phyloP scores from a whole-genome alignment of 169 alveolate species.

The Plasmodium cynomolgi region DNA sequence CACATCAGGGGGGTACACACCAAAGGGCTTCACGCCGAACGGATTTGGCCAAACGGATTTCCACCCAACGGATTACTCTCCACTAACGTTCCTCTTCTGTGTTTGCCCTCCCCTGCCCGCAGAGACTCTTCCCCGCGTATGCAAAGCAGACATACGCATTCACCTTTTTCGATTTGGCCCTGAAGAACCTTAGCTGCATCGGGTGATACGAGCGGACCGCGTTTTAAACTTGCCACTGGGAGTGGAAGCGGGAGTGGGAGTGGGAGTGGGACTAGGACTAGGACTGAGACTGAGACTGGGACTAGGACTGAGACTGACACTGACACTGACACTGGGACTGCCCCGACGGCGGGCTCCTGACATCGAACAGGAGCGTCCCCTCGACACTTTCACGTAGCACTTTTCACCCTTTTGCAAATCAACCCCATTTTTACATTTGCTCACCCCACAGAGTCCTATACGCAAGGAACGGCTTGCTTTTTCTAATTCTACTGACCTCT shows the following conservation, averaged over 20 bases:
- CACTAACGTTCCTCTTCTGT: not conserved
- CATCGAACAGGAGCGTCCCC: not conserved
- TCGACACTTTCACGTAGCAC: not conserved
- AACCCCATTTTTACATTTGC: not conserved
- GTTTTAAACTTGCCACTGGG: not conserved
- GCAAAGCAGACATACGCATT: not conserved
- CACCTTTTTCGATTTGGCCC: conserved; percentile 9
- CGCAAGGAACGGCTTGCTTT: not conserved
- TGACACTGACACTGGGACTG: too few species aligned
- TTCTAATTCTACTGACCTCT: not conserved
- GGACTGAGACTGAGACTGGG: too few species aligned
- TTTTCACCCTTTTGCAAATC: not conserved
- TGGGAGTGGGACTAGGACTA: too few species aligned
- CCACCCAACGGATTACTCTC: not conserved
- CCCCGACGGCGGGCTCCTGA: not conserved
- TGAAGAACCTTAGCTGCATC: conserved; percentile 7
- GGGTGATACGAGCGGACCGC: conserved; percentile 7
- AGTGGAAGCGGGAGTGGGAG: too few species aligned
- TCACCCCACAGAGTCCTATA: conserved; percentile 2
- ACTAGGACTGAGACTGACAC: too few species aligned
- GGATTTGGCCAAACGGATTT: not conserved
- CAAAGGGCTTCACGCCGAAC: not conserved
- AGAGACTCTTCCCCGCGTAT: conserved; percentile 23
- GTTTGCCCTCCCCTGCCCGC: not conserved
- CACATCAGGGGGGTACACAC: not conserved